Evolutionary conservation across 176 grass and related monocot species (phyloP).

Genomic region (Poa pratensis): DNA sequence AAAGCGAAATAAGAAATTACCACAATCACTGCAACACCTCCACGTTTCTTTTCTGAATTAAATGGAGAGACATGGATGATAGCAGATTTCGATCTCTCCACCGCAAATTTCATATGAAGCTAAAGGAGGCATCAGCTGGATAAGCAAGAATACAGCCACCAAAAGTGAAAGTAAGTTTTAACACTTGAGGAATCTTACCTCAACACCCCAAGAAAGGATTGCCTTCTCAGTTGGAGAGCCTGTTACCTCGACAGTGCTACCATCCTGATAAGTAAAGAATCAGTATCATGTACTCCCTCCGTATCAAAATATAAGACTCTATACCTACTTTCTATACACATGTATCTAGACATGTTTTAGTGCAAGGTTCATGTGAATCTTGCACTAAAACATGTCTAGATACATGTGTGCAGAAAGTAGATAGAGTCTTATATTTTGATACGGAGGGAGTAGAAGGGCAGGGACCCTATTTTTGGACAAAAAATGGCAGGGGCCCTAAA

Average conservation of each 20-base stretch:
- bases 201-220: conserved; percentile 83
- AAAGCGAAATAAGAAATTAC: conserved; percentile 52
- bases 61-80: conserved; percentile 88
- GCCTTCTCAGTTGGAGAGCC: conserved; percentile 96
- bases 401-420: no score
- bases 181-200: conserved; percentile 54
- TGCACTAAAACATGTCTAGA: no score
- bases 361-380: no score
- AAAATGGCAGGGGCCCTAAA: background rate
- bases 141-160: conserved; percentile 46
- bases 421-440: no score
- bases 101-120: conserved; percentile 81
- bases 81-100: conserved; percentile 67
- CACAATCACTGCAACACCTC: conserved; percentile 67
- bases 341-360: no score
- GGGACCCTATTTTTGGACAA: background rate
- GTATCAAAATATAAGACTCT: no score
- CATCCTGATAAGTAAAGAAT: conserved; percentile 59
- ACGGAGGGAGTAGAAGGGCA: background rate
- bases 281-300: background rate
- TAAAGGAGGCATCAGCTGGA: conserved; percentile 49
- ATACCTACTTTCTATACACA: no score
- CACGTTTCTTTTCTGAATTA: conserved; percentile 88
- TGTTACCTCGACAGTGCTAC: conserved; percentile 58
- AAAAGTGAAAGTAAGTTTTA: conserved; percentile 8